phyloP scores from a whole-genome alignment of 2,329 filamentous ascomycete species.

The Claviceps spartinae region DNA sequence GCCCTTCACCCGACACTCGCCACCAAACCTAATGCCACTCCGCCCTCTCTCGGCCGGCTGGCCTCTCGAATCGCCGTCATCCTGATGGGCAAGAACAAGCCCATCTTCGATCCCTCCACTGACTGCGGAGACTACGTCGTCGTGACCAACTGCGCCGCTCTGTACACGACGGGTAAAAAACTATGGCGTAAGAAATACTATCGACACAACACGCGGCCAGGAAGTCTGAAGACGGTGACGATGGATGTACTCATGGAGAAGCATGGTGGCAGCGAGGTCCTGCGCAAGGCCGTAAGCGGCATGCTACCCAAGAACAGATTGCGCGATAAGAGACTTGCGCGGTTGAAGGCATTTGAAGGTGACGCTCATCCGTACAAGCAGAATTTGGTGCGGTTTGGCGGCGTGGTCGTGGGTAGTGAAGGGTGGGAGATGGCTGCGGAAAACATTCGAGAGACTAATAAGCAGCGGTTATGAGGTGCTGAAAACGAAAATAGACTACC shows the following conservation, averaged over 20 bases:
- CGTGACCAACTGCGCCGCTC: conserved; percentile 72
- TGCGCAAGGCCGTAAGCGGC: conserved; percentile 82
- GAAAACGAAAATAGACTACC: not conserved
- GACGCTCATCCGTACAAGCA: conserved; percentile 77
- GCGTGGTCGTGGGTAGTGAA: conserved; percentile 37
- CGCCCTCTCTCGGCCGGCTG: conserved; percentile 76
- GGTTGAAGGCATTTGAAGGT: conserved; percentile 95
- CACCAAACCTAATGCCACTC: conserved; percentile 42
- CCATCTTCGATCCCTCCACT: conserved; percentile 90
- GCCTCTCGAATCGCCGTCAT: conserved; percentile 75
- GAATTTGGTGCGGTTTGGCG: conserved; percentile 66
- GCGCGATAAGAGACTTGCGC: conserved; percentile 70
- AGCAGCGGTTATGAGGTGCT: conserved; percentile 32
- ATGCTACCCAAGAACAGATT: conserved; percentile 97
- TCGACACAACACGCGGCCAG: conserved; percentile 81
- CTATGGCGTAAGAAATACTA: conserved; percentile 92
- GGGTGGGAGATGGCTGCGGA: conserved; percentile 40
- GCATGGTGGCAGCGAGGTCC: conserved; percentile 81
- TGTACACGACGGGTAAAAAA: conserved; percentile 86
- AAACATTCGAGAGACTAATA: conserved; percentile 35
- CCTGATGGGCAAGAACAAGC: conserved; percentile 98
- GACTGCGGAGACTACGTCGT: conserved; percentile 99
- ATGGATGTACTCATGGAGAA: conserved; percentile 95
- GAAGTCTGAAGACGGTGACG: conserved; percentile 72
- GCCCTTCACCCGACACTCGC: conserved; percentile 48